Conservation (phyloP, 495 filamentous ascomycete genomes). For the Trichoderma reesei region DNA sequence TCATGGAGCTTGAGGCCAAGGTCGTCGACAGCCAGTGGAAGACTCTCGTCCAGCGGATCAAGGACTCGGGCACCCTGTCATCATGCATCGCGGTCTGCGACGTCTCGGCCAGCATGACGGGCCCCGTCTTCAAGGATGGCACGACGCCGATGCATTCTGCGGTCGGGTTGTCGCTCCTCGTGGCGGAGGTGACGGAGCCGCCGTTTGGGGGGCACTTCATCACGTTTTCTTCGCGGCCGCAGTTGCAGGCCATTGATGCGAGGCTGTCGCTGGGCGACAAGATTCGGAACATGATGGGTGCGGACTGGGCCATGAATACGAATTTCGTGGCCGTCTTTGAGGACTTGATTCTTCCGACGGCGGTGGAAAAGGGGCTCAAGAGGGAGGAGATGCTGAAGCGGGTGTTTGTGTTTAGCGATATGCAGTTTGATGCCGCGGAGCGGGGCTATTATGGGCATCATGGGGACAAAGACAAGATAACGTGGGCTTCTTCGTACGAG, state of each 20-base stretch:
- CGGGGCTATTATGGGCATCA: not conserved
- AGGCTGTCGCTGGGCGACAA: constrained; percentile 23
- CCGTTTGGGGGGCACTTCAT: constrained; percentile 38
- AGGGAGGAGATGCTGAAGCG: constrained; percentile 40
- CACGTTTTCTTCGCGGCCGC: constrained; percentile 29
- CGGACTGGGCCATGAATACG: constrained; percentile 28
- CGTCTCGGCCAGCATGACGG: constrained; percentile 32
- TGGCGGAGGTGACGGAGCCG: constrained; percentile 32
- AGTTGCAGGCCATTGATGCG: constrained; percentile 24
- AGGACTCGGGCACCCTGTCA: constrained; percentile 33
- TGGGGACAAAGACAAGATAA: not conserved
- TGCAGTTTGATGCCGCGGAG: constrained; percentile 34
- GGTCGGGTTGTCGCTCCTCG: constrained; percentile 36
- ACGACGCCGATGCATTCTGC: constrained; percentile 35
- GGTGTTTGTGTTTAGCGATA: constrained; percentile 39
- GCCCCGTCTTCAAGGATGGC: constrained; percentile 26
- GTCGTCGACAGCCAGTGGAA: constrained; percentile 38
- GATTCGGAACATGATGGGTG: constrained; percentile 15
- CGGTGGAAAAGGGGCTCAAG: constrained; percentile 25
- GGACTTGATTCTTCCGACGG: constrained; percentile 34
- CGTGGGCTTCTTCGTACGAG: constrained; percentile 23
- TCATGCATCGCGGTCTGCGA: constrained; percentile 38
- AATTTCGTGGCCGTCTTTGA: constrained; percentile 38
- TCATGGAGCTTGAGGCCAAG: constrained; percentile 14
- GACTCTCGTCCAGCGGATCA: constrained; percentile 35